phyloP scores from a whole-genome alignment of 2,329 filamentous ascomycete species.

The Teratosphaeriaceae sp. region DNA sequence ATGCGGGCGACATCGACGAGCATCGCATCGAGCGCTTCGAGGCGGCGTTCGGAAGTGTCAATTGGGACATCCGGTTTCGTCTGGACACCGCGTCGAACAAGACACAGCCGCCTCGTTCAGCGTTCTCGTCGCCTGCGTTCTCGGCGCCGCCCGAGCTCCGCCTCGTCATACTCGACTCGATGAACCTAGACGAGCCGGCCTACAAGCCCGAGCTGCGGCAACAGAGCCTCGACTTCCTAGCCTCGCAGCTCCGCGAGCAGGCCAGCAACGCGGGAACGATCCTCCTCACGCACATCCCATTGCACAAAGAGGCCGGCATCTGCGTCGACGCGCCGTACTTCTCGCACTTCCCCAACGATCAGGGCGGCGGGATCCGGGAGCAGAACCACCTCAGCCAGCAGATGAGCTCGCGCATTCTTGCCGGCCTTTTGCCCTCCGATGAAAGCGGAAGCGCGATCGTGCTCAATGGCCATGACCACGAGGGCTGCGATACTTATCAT shows the following conservation, averaged over 20 bases:
- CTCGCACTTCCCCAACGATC: slow-evolving; percentile 61
- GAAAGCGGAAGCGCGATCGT: slow-evolving; percentile 68
- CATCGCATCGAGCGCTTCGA: slow-evolving; percentile 75
- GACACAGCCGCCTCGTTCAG: background rate
- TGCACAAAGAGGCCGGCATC: slow-evolving; percentile 74
- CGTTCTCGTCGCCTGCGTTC: background rate
- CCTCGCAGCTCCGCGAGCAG: slow-evolving; percentile 31
- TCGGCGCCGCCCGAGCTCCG: slow-evolving; percentile 59
- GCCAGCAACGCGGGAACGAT: slow-evolving; percentile 60
- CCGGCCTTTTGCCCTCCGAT: slow-evolving; percentile 76
- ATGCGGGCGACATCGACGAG: slow-evolving; percentile 82
- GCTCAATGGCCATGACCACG: slow-evolving; percentile 90
- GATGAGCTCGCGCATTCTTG: slow-evolving; percentile 63
- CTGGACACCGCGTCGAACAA: slow-evolving; percentile 21
- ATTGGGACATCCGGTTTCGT: slow-evolving; percentile 77
- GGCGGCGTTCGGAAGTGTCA: slow-evolving; percentile 73
- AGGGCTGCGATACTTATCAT: slow-evolving; percentile 86
- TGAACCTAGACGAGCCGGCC: slow-evolving; percentile 87
- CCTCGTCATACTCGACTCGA: slow-evolving; percentile 80
- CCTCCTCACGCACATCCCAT: slow-evolving; percentile 83
- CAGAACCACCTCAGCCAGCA: slow-evolving; percentile 81
- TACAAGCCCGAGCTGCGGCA: slow-evolving; percentile 60
- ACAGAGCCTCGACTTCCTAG: slow-evolving; percentile 71
- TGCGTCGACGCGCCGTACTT: slow-evolving; percentile 84
- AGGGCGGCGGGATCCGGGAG: slow-evolving; percentile 66